phyloP scores from a whole-genome alignment of 2,329 filamentous ascomycete species.

The Trichoderma endophyticum region DNA sequence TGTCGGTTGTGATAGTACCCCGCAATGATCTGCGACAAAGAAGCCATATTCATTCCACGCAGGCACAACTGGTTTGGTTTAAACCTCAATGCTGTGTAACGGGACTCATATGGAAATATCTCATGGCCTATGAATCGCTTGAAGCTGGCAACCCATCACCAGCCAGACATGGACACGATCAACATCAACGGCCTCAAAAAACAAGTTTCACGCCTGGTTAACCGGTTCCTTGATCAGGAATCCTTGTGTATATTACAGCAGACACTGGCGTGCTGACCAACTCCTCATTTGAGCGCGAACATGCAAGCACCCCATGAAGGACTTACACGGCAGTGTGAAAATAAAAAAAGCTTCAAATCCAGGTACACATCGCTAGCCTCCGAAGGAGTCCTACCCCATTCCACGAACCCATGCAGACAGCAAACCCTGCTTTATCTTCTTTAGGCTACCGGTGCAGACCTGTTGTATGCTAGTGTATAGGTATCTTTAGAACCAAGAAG shows the following conservation, averaged over 20 bases:
- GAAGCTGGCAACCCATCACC: background rate
- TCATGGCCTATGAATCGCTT: background rate
- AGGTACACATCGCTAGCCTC: background rate
- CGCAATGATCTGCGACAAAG: background rate
- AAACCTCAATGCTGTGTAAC: background rate
- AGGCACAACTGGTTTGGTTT: background rate
- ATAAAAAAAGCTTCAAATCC: background rate
- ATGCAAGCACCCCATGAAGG: background rate
- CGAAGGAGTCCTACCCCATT: background rate
- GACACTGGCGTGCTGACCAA: background rate
- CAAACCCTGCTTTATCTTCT: background rate
- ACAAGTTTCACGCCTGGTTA: background rate
- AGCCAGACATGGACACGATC: background rate
- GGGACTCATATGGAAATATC: background rate
- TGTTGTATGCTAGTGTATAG: background rate
- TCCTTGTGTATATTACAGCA: background rate
- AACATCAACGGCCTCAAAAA: background rate
- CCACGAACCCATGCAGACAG: background rate
- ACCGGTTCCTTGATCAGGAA: background rate
- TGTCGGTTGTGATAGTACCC: background rate
- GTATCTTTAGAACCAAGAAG: too few species aligned
- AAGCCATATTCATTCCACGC: background rate
- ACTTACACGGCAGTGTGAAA: background rate
- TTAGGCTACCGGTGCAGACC: background rate
- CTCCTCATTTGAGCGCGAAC: background rate